Evolutionary conservation across 305 asterid genomes (phyloP), one percentile per base, ranked within the genome.

Genomic region (Rubia balearica): DNA sequence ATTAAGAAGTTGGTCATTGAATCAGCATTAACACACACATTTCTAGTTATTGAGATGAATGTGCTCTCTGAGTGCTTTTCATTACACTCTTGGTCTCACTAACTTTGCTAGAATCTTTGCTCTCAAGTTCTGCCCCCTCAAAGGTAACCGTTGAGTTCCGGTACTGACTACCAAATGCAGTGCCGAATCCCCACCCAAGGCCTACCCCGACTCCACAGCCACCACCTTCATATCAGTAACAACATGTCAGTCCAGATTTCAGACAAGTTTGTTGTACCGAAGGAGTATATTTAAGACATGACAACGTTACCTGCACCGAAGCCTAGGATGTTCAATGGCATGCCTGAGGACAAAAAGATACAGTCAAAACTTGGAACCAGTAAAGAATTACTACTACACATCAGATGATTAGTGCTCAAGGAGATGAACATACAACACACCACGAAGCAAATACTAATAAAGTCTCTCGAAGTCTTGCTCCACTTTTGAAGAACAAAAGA

Each of bases 111-210:
- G 60, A 71, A 30, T 75, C 72, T 71, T 77, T 85, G 11, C 66
- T 66, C 74, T 73, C 83, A 48, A 89, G 82, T 41, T 86, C 92
- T 4, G 62, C 61, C 36, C 96, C 98, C 76, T 83, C 84, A 80
- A 89, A 93, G 48, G 78, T 74, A 65, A 88, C 84, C 24, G 81
- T 81, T 11, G 97, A 87, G 73, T 78, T 85, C 78, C 85, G 86
- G 83, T 93, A 93, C 69, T 89, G 84, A 76, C 97, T 85, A 65
- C 96, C 97, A 78, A 80, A 90, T 33, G 88, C 96, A 3, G 90
- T 55, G 71, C 98, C 96, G 33, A 90, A 93, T 76, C 97, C 96
- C 96, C 96, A 93, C 74, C 98, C 97, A 27, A 93, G 90, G 73
- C 96, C 97, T 56, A 87, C 51, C 17, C 96, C 96, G 30, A 89